These are phyloP conservation scores for Populus pruinosa DNA, from an alignment of 345 rosid species.

Conservation along the genomic window DNA sequence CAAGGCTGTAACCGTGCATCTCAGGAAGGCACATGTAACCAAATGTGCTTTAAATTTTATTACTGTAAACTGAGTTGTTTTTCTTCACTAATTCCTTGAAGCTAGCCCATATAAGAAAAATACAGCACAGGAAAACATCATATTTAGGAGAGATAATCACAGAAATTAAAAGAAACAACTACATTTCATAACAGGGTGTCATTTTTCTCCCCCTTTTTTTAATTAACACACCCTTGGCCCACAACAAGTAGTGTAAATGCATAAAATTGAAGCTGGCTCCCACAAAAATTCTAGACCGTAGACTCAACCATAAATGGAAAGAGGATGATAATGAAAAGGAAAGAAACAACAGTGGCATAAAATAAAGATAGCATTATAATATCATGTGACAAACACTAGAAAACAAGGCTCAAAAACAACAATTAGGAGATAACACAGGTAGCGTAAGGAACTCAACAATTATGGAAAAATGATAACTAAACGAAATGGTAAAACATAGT, in stretches of 20 bases:
- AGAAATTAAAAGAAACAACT: background rate
- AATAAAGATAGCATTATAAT: background rate
- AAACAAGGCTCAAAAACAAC: background rate
- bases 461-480: background rate
- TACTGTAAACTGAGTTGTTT: background rate
- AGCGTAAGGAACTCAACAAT: background rate
- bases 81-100: background rate
- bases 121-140: conserved; percentile 11
- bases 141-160: background rate
- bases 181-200: conserved; percentile 3
- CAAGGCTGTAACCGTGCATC: background rate
- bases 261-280: background rate
- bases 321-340: background rate
- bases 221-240: background rate
- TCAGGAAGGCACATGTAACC: background rate
- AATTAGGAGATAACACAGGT: background rate
- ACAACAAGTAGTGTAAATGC: background rate
- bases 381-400: background rate
- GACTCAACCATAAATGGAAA: background rate
- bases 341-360: background rate
- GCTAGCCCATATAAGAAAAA: conserved; percentile 1
- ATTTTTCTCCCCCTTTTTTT: conserved; percentile 4
- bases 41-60: background rate
- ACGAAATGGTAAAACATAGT: background rate
- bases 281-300: background rate